Conservation (phyloP, 2,329 filamentous ascomycete species). For the Penicillium nordicum region DNA sequence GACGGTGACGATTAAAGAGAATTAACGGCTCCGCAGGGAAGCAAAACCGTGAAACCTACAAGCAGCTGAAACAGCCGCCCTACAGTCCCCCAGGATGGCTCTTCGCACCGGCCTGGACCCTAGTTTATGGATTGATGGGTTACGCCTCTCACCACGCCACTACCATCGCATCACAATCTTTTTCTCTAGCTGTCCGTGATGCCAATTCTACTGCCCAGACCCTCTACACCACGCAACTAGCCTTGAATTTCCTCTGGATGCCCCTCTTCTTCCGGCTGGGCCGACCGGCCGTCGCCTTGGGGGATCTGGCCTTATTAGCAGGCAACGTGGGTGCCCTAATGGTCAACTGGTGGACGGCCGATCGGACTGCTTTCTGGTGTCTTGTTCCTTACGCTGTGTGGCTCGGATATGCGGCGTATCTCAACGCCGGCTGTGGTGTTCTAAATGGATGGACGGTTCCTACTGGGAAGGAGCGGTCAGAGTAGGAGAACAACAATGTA, state of each 20-base stretch:
- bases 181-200: slow-evolving; percentile 55
- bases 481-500: not conserved
- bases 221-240: slow-evolving; percentile 82
- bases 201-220: slow-evolving; percentile 66
- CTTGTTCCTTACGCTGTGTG: slow-evolving; percentile 81
- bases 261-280: slow-evolving; percentile 84
- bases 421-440: slow-evolving; percentile 66
- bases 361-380: slow-evolving; percentile 68
- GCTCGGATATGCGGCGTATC: slow-evolving; percentile 83
- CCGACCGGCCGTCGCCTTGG: slow-evolving; percentile 68
- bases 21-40: slow-evolving; percentile 47
- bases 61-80: slow-evolving; percentile 46
- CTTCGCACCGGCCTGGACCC: slow-evolving; percentile 48
- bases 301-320: slow-evolving; percentile 69
- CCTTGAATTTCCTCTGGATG: slow-evolving; percentile 84
- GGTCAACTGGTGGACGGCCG: slow-evolving; percentile 72
- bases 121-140: slow-evolving; percentile 71
- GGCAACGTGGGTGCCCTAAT: slow-evolving; percentile 69
- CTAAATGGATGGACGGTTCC: slow-evolving; percentile 57
- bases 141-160: slow-evolving; percentile 81
- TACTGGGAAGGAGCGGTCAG: slow-evolving; percentile 40
- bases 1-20: not conserved
- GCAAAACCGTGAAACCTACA: slow-evolving; percentile 38
- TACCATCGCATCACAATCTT: slow-evolving; percentile 57
- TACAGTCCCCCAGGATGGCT: slow-evolving; percentile 53